A percentile compares a stretch with the other conserved stretches of the same genome.
These are phyloP conservation scores for Glycine latifolia DNA, from an alignment of 306 rosid species.

Conservation along the genomic window DNA sequence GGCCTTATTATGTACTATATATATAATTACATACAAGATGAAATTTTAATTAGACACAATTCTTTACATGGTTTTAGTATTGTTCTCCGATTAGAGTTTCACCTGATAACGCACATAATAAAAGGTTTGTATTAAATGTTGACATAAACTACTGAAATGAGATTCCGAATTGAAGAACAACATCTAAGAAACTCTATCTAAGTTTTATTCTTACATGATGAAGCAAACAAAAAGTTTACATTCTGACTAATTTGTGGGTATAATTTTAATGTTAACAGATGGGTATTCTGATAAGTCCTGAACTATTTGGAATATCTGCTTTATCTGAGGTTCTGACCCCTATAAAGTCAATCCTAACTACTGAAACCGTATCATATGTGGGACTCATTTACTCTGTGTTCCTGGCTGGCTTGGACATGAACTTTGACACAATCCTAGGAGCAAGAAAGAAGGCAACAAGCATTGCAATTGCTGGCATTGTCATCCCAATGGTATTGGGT, in stretches of 20 bases:
- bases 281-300: conserved; percentile 46
- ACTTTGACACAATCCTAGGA: conserved; percentile 40
- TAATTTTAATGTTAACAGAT: conserved; percentile 33
- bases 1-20: background rate
- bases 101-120: too few species aligned
- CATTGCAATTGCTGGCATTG: conserved; percentile 43
- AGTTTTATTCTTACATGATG: too few species aligned
- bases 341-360: background rate
- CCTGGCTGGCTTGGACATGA: conserved; percentile 57
- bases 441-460: conserved; percentile 46
- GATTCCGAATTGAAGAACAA: too few species aligned
- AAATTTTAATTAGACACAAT: too few species aligned
- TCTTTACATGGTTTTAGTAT: too few species aligned
- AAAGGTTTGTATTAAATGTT: too few species aligned
- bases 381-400: conserved; percentile 51
- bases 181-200: too few species aligned
- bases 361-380: conserved; percentile 45
- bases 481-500: conserved; percentile 53
- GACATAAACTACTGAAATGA: too few species aligned
- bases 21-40: too few species aligned
- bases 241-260: background rate
- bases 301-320: background rate
- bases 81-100: too few species aligned
- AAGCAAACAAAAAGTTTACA: too few species aligned
- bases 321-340: background rate